These are phyloP conservation scores for Venturia pyrina DNA, from an alignment of 2,329 filamentous ascomycete species.

Conservation along the genomic window DNA sequence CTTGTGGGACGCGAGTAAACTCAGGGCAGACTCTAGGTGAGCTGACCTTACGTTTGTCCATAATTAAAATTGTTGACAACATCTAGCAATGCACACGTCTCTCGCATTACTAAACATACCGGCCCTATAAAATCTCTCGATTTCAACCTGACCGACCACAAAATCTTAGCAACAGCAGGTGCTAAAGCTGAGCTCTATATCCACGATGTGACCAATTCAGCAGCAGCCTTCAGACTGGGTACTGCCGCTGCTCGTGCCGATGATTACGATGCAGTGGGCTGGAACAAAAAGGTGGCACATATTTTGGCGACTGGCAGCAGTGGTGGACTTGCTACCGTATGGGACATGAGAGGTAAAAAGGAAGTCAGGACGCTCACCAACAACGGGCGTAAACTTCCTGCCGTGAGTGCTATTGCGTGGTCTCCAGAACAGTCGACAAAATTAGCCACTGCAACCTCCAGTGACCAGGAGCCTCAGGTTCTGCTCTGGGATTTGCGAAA, in stretches of 20 bases:
- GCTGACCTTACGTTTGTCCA: slow-evolving; percentile 19
- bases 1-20: slow-evolving; percentile 79
- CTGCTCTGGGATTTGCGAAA: slow-evolving; percentile 92
- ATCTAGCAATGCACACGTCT: slow-evolving; percentile 64
- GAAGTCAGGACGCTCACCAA: slow-evolving; percentile 91
- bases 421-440: slow-evolving; percentile 90
- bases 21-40: slow-evolving; percentile 43
- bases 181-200: slow-evolving; percentile 94
- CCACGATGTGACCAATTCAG: slow-evolving; percentile 84
- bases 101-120: slow-evolving; percentile 78
- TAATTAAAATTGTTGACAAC: background rate
- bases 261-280: slow-evolving; percentile 91
- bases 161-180: slow-evolving; percentile 85
- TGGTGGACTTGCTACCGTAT: slow-evolving; percentile 92
- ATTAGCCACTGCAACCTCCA: slow-evolving; percentile 82
- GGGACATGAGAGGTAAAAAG: slow-evolving; percentile 97
- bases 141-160: slow-evolving; percentile 88
- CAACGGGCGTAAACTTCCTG: slow-evolving; percentile 59
- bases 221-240: slow-evolving; percentile 79
- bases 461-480: slow-evolving; percentile 80
- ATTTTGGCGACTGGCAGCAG: slow-evolving; percentile 90
- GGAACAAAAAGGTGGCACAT: slow-evolving; percentile 97
- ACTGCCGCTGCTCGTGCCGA: slow-evolving; percentile 82
- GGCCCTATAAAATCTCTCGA: slow-evolving; percentile 90
- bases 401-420: slow-evolving; percentile 93